These are phyloP conservation scores for Antrodiella citrinella DNA, from an alignment of 768 basidiomycete genomes.

Conservation along the genomic window DNA sequence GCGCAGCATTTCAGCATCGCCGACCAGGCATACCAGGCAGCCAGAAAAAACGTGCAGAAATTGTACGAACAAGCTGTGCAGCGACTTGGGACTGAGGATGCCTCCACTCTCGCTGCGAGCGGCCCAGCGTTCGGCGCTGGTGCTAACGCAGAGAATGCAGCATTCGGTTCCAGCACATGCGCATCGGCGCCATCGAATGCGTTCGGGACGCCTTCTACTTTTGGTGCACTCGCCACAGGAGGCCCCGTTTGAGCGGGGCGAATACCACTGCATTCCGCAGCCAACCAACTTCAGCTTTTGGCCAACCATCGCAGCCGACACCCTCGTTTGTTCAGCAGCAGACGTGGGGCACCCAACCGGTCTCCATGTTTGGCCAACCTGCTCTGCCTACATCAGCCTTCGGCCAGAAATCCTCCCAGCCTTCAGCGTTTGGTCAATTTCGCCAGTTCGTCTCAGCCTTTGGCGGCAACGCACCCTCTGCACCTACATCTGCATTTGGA, in stretches of 20 bases:
- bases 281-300: constrained; percentile 28
- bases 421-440: constrained; percentile 15
- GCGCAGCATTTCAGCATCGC: constrained; percentile 44
- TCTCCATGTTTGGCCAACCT: constrained; percentile 8
- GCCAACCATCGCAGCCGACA: constrained; percentile 21
- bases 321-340: constrained; percentile 11
- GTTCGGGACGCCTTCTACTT: constrained; percentile 4
- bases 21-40: constrained; percentile 28
- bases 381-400: constrained; percentile 12
- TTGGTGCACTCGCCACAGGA: constrained; percentile 1
- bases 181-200: neutral
- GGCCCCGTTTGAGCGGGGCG: constrained; percentile 30
- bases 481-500: constrained; percentile 27
- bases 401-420: neutral
- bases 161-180: neutral
- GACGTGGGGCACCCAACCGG: neutral
- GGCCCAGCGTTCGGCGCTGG: neutral
- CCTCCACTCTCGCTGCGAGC: too few species aligned
- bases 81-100: too few species aligned
- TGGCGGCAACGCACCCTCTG: too few species aligned
- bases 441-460: too few species aligned
- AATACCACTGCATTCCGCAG: constrained; percentile 18
- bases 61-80: constrained; percentile 42
- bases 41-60: constrained; percentile 37
- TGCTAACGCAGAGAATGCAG: neutral